A percentile compares a stretch with the other conserved stretches of the same genome.
Conservation (phyloP, 805 yeast species). For the Huiozyma naganishii region DNA sequence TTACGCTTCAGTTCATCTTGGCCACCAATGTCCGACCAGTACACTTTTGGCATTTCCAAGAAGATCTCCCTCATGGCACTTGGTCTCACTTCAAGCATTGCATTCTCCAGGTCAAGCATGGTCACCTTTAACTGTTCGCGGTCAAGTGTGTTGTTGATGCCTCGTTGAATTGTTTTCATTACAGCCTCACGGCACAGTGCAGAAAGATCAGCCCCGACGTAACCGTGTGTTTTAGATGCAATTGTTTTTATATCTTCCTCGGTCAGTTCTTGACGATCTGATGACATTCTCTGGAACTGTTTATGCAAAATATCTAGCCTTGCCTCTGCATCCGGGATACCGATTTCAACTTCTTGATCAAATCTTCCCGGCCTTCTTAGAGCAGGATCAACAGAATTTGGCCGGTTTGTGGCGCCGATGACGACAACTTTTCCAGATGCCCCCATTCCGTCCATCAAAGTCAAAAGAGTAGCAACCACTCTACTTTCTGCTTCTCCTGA, state of each 20-base stretch:
- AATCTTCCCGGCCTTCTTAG: slow-evolving; percentile 80
- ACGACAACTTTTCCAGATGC: slow-evolving; percentile 53
- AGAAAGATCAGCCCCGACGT: slow-evolving; percentile 90
- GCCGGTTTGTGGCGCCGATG: slow-evolving; percentile 66
- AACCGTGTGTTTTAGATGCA: slow-evolving; percentile 84
- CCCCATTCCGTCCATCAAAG: slow-evolving; percentile 72
- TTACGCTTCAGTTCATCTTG: slow-evolving; percentile 74
- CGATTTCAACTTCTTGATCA: slow-evolving; percentile 82
- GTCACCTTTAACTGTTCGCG: slow-evolving; percentile 36
- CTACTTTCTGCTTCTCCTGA: slow-evolving; percentile 84
- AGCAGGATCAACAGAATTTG: slow-evolving; percentile 59
- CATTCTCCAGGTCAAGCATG: slow-evolving; percentile 51
- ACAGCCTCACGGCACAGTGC: slow-evolving; percentile 86
- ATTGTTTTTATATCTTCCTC: slow-evolving; percentile 47
- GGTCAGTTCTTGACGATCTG: slow-evolving; percentile 39
- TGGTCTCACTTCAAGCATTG: slow-evolving; percentile 76
- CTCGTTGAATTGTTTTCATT: slow-evolving; percentile 65
- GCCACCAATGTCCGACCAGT: slow-evolving; percentile 95
- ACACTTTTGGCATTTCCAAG: slow-evolving; percentile 86
- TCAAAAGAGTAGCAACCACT: slow-evolving; percentile 78
- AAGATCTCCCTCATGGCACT: slow-evolving; percentile 96
- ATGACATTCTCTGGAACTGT: slow-evolving; percentile 40
- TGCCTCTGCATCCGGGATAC: slow-evolving; percentile 80
- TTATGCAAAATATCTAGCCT: slow-evolving; percentile 61
- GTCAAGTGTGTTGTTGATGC: slow-evolving; percentile 25